Base-by-base conservation (phyloP, 2,329 filamentous ascomycete genomes). In the Hansfordia pulvinata region DNA sequence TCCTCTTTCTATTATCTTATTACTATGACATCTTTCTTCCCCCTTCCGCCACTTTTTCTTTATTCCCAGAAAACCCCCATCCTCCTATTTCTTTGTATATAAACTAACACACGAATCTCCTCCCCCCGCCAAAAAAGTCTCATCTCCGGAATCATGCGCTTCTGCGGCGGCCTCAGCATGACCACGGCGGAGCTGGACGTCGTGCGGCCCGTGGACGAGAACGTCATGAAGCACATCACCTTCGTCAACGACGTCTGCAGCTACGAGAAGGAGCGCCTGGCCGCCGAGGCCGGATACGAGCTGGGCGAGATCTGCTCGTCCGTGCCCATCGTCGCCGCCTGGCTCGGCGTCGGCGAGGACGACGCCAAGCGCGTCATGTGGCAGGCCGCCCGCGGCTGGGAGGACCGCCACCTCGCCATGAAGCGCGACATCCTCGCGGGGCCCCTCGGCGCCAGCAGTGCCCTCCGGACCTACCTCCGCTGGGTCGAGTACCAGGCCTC, bases 251-350 rank as follows among this genome's bases (percentile, higher is more conserved):
- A 23, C n/a, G n/a, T 23, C n/a, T 23, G 20, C 20, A 23, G 26
- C 12, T 22, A 22, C 26, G 26, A 28, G 14, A 28, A 22, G 15
- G 19, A 28, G 19, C 10, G 16, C 10, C 20, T 22, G 9, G 19
- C 26, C 11, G 26, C 26, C 8, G 6, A 14, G 13, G 17, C 21
- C 10, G 26, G 26, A n/a, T 13, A 6, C 7, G 26, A 28, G n/a
- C 26, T 28, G 6, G 26, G 26, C 19, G 26, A 18, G 6, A 21
- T 28, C 18, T 28, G 26, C 19, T 28, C 26, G 8, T 28, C 26
- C 8, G 26, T 28, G 11, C 26, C 26, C 19, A 28, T 28, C 10
- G 17, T 28, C 14, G 22, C 22, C 19, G 14, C 21, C 13, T n/a
- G 21, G 17, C 22, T 9, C 18, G 26, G 26, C n/a, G 8, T 22